phyloP scores from a whole-genome alignment of 495 filamentous ascomycete species.

The Cryomyces minteri region DNA sequence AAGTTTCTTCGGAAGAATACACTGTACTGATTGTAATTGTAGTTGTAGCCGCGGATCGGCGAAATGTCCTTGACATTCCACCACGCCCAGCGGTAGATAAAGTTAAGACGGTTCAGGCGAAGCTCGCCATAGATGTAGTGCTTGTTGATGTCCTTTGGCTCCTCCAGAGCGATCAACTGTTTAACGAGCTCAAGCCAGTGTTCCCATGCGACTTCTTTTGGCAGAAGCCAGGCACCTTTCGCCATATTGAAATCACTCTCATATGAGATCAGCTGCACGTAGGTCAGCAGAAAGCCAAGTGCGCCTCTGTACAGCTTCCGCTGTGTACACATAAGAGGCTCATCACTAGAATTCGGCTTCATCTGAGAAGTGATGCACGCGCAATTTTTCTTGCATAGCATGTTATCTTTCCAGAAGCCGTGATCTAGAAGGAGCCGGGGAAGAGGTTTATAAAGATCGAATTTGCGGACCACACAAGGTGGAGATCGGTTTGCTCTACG shows the following conservation, averaged over 20 bases:
- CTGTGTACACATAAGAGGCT: neutral
- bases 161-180: neutral
- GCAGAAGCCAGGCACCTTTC: slow-evolving; percentile 9
- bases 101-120: slow-evolving; percentile 12
- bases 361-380: neutral
- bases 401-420: slow-evolving; percentile 26
- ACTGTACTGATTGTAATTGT: slow-evolving; percentile 1
- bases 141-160: slow-evolving; percentile 8
- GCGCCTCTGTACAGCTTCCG: slow-evolving; percentile 13
- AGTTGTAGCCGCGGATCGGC: slow-evolving; percentile 1
- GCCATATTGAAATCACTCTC: slow-evolving; percentile 25
- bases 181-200: slow-evolving; percentile 4
- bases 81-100: slow-evolving; percentile 11
- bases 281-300: slow-evolving; percentile 24
- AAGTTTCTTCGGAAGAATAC: slow-evolving; percentile 29
- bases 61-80: neutral
- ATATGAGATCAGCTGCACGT: slow-evolving; percentile 20
- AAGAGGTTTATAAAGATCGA: slow-evolving; percentile 38
- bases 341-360: neutral
- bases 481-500: slow-evolving; percentile 29
- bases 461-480: slow-evolving; percentile 36
- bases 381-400: slow-evolving; percentile 4
- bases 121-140: slow-evolving; percentile 18
- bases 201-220: slow-evolving; percentile 7
- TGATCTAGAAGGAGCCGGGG: slow-evolving; percentile 29